Percentiles rank a stretch among this genome's conserved stretches.
Evolutionary conservation across 176 grass and related monocot species (phyloP).

Genomic region (Aegilops longissima): DNA sequence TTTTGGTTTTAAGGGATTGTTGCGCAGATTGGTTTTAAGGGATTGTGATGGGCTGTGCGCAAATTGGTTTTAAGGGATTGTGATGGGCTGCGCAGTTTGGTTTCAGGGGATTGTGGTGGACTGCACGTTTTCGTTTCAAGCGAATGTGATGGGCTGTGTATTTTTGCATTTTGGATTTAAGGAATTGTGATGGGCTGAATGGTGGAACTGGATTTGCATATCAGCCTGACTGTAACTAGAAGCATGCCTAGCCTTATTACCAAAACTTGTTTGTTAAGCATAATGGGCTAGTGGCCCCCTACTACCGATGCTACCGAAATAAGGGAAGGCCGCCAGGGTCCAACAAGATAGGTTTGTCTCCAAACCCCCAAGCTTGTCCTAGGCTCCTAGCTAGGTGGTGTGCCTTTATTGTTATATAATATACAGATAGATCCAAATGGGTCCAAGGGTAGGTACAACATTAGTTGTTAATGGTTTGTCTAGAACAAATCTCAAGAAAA

Average conservation of each 20-base stretch:
- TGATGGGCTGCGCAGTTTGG: neutral
- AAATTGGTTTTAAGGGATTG: neutral
- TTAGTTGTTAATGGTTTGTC: neutral
- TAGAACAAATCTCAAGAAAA: neutral
- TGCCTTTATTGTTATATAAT: neutral
- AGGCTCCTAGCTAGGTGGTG: neutral
- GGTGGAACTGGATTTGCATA: neutral
- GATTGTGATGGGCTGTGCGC: neutral
- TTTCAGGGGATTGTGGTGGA: neutral
- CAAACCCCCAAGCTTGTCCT: neutral
- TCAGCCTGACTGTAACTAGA: neutral
- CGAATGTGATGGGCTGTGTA: neutral
- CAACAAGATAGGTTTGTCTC: neutral
- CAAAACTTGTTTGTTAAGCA: neutral
- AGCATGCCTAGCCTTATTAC: neutral
- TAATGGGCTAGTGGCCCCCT: neutral
- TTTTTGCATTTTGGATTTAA: neutral
- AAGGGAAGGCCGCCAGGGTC: neutral
- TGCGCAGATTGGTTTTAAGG: neutral
- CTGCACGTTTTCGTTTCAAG: neutral
- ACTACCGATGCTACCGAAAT: neutral
- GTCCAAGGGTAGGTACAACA: neutral
- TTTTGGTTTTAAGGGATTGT: neutral
- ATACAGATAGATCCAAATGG: neutral
- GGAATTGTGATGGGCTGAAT: neutral